phyloP scores from a whole-genome alignment of 805 yeast genomes.

The Cyberlindnera xylosilytica region DNA sequence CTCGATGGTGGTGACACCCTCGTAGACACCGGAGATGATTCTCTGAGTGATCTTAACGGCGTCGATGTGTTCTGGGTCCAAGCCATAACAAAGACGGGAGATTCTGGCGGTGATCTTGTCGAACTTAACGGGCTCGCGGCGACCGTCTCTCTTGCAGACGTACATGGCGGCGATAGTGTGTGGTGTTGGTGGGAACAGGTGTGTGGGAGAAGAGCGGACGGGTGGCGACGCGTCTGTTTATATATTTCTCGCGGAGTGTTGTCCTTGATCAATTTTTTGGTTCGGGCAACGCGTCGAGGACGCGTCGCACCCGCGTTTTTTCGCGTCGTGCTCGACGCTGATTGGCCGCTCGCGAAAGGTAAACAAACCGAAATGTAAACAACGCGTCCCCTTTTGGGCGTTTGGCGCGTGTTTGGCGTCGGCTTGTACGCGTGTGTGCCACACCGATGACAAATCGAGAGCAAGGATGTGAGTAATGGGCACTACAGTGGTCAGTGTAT shows the following conservation, averaged over 20 bases:
- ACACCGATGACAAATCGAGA: too few relatives aligned
- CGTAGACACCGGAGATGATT: conserved; percentile 93
- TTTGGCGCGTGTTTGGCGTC: too few relatives aligned
- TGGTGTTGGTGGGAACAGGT: neutral
- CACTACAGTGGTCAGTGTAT: too few relatives aligned
- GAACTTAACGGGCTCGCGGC: conserved; percentile 89
- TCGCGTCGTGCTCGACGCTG: conserved; percentile 1
- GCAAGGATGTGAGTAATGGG: too few relatives aligned
- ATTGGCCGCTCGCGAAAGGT: conserved; percentile 12
- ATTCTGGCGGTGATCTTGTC: conserved; percentile 96
- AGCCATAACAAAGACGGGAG: conserved; percentile 89
- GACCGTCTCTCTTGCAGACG: conserved; percentile 91
- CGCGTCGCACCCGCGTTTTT: conserved; percentile 15
- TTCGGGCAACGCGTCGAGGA: conserved; percentile 8
- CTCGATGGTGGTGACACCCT: conserved; percentile 85
- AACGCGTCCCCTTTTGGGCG: conserved; percentile 4
- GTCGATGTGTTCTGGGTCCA: conserved; percentile 88
- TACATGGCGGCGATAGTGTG: conserved; percentile 45
- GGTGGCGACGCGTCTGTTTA: conserved; percentile 14
- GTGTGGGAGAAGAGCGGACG: neutral
- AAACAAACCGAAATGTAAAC: conserved; percentile 4
- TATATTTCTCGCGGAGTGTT: conserved; percentile 4
- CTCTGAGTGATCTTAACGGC: conserved; percentile 95
- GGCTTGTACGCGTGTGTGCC: too few relatives aligned
- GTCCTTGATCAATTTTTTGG: conserved; percentile 1